phyloP scores from a whole-genome alignment of 169 alveolate species.

The Plasmodium reichenowi region DNA sequence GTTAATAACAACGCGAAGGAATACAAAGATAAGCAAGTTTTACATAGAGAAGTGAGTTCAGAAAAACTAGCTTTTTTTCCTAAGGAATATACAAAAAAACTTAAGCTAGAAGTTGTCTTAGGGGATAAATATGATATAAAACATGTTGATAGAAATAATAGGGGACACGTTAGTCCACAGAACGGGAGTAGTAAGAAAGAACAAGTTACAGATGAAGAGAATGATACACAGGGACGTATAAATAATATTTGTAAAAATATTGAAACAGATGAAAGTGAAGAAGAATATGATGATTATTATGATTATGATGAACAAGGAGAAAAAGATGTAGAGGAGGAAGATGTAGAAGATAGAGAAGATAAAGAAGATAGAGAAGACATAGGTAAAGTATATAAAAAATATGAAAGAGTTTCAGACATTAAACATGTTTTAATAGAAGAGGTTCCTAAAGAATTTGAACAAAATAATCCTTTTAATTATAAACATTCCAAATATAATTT shows the following conservation, averaged over 20 bases:
- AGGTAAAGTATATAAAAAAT: background rate
- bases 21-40: background rate
- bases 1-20: no score
- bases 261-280: background rate
- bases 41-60: conserved; percentile 2
- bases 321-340: background rate
- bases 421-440: conserved; percentile 27
- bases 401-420: background rate
- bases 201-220: background rate
- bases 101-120: background rate
- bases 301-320: background rate
- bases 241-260: background rate
- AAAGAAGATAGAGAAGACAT: background rate
- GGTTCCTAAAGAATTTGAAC: background rate
- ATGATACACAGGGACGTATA: background rate
- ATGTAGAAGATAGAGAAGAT: background rate
- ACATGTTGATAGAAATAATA: background rate
- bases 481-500: background rate
- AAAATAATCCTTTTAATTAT: background rate
- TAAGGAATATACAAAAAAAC: background rate
- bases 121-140: background rate
- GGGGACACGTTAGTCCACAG: background rate
- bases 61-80: conserved; percentile 12
- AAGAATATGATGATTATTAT: background rate
- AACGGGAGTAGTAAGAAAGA: background rate